phyloP scores from a whole-genome alignment of 2,329 filamentous ascomycete genomes.

The Emergomyces pasteurianus region DNA sequence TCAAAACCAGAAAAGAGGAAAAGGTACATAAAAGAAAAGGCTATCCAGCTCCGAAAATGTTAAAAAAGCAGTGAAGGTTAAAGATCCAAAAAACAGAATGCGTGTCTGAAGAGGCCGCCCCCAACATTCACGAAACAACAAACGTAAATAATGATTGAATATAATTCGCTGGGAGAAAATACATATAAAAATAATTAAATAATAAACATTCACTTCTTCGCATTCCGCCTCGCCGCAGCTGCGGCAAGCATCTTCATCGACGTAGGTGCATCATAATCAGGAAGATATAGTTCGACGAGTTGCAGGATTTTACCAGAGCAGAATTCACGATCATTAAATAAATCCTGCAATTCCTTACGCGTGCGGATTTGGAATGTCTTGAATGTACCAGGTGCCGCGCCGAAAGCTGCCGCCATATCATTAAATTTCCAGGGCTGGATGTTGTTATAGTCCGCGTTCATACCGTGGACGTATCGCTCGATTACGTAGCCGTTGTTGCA shows the following conservation, averaged over 20 bases:
- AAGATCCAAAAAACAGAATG: neutral
- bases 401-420: conserved; percentile 54
- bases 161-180: neutral
- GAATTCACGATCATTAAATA: conserved; percentile 53
- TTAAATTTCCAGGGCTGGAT: conserved; percentile 63
- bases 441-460: conserved; percentile 70
- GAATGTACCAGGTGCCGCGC: conserved; percentile 42
- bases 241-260: conserved; percentile 56
- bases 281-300: conserved; percentile 69
- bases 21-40: neutral
- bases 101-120: too few relatives aligned
- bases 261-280: conserved; percentile 58
- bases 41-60: neutral
- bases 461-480: conserved; percentile 77
- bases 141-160: too few relatives aligned
- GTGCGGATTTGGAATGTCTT: conserved; percentile 54
- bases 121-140: too few relatives aligned
- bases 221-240: conserved; percentile 44
- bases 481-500: conserved; percentile 86
- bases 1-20: too few relatives aligned
- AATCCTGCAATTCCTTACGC: conserved; percentile 49
- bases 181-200: neutral
- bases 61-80: neutral
- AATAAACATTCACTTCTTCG: neutral
- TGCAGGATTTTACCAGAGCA: conserved; percentile 40